These are phyloP conservation scores for Backusella morwellensis DNA, from an alignment of 192 early-diverging fungal genomes.

Conservation along the genomic window DNA sequence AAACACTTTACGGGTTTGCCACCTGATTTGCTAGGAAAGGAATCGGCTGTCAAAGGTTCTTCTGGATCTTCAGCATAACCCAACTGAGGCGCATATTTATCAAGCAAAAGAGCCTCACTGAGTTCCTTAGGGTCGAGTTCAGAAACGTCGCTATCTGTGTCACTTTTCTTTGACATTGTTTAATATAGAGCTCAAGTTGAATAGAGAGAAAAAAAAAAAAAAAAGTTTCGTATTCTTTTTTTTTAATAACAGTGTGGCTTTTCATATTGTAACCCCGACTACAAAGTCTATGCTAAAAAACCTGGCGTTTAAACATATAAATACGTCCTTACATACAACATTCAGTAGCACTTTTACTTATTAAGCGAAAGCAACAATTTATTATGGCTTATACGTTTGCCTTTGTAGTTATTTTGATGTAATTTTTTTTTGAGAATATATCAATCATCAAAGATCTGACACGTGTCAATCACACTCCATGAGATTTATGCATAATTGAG, in stretches of 20 bases:
- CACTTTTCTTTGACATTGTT: constrained; percentile 3
- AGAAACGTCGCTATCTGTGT: constrained; percentile 13
- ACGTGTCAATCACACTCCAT: too few relatives aligned
- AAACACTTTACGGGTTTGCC: constrained; percentile 70
- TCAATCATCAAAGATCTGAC: too few relatives aligned
- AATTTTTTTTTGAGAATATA: too few relatives aligned
- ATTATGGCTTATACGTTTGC: constrained; percentile 39
- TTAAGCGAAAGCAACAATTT: too few relatives aligned
- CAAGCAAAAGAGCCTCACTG: constrained; percentile 3
- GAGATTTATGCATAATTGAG: too few relatives aligned
- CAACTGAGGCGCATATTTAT: constrained; percentile 45
- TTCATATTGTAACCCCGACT: too few relatives aligned
- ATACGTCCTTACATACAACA: too few relatives aligned
- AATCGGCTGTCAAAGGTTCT: constrained; percentile 52
- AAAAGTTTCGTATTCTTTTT: neutral
- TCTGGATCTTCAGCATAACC: constrained; percentile 76
- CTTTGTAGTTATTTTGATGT: neutral
- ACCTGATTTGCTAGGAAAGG: constrained; percentile 86
- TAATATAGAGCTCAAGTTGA: neutral
- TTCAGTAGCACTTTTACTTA: too few relatives aligned
- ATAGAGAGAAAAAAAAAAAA: neutral
- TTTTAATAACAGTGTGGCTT: too few relatives aligned
- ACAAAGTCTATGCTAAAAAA: too few relatives aligned
- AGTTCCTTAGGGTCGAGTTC: constrained; percentile 12
- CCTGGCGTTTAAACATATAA: too few relatives aligned